Evolutionary conservation across 805 yeast genomes (phyloP).

Genomic region (Pichia pseudocactophila): DNA sequence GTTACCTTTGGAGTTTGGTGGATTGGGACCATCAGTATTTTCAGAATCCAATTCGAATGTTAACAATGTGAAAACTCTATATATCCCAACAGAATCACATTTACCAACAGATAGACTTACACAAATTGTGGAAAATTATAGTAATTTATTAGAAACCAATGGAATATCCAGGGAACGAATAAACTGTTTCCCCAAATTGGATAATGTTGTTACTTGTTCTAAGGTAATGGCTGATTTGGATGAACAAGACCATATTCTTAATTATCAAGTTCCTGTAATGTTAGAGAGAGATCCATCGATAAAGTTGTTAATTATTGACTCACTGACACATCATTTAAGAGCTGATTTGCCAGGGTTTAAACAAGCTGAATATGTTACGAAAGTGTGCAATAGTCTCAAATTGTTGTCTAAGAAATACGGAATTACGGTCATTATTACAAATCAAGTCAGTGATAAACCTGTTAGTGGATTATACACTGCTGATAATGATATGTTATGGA

Average conservation of each 20-base stretch:
- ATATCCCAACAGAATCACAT: conserved; percentile 69
- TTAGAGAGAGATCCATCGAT: conserved; percentile 32
- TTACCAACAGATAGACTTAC: conserved; percentile 57
- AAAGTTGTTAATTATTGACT: conserved; percentile 63
- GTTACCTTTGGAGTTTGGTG: conserved; percentile 37
- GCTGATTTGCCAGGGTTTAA: conserved; percentile 43
- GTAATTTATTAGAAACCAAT: conserved; percentile 27
- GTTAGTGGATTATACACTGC: conserved; percentile 21
- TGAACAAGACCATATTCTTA: conserved; percentile 62
- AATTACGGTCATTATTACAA: conserved; percentile 61
- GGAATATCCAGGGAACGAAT: conserved; percentile 16
- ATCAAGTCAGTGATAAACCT: conserved; percentile 70
- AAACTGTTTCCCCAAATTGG: conserved; percentile 26
- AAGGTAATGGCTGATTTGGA: conserved; percentile 42
- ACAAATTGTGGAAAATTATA: conserved; percentile 30
- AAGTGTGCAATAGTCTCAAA: conserved; percentile 40
- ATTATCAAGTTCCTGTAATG: conserved; percentile 59
- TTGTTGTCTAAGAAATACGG: conserved; percentile 37
- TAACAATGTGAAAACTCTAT: conserved; percentile 40
- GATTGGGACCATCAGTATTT: conserved; percentile 30
- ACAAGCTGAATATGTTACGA: conserved; percentile 35
- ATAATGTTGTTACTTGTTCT: conserved; percentile 24
- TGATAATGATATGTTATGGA: conserved; percentile 25
- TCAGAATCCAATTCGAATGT: neutral
- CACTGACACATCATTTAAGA: conserved; percentile 74